phyloP scores from a whole-genome alignment of 2,329 filamentous ascomycete species.

The Colletotrichum lentis region DNA sequence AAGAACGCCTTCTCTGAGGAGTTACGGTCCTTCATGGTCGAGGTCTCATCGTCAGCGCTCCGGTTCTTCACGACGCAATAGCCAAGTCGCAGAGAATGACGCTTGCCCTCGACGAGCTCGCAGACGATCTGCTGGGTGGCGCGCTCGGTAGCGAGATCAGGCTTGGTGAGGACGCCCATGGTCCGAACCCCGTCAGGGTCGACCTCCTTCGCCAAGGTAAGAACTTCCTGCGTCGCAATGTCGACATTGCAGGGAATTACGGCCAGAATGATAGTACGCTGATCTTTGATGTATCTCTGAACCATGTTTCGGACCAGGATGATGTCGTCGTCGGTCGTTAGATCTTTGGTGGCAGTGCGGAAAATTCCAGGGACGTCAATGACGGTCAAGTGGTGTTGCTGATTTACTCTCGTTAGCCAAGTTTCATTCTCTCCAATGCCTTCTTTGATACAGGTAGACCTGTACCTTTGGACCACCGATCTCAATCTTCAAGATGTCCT shows the following conservation, averaged over 20 bases:
- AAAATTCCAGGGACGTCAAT: conserved; percentile 66
- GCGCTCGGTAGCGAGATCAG: conserved; percentile 60
- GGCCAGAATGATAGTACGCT: conserved; percentile 59
- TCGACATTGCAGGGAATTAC: conserved; percentile 54
- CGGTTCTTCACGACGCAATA: conserved; percentile 61
- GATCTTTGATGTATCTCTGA: conserved; percentile 54
- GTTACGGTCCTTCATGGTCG: conserved; percentile 46
- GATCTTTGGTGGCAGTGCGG: conserved; percentile 45
- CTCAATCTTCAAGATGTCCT: conserved; percentile 56
- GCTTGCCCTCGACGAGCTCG: conserved; percentile 53
- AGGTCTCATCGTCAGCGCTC: conserved; percentile 44
- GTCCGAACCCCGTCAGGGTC: conserved; percentile 55
- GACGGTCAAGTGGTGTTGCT: conserved; percentile 58
- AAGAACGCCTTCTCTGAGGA: conserved; percentile 52
- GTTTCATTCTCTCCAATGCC: not conserved
- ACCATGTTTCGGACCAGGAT: conserved; percentile 58
- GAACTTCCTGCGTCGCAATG: conserved; percentile 54
- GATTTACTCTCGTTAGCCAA: not conserved
- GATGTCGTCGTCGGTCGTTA: conserved; percentile 57
- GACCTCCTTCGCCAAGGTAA: conserved; percentile 46
- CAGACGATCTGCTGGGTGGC: conserved; percentile 50
- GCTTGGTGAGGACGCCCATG: conserved; percentile 65
- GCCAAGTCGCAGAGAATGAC: conserved; percentile 54
- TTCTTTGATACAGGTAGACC: not conserved
- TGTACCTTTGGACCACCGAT: conserved; percentile 54